These are phyloP conservation scores for Trifolium repens DNA, from an alignment of 306 rosid species.

Conservation along the genomic window DNA sequence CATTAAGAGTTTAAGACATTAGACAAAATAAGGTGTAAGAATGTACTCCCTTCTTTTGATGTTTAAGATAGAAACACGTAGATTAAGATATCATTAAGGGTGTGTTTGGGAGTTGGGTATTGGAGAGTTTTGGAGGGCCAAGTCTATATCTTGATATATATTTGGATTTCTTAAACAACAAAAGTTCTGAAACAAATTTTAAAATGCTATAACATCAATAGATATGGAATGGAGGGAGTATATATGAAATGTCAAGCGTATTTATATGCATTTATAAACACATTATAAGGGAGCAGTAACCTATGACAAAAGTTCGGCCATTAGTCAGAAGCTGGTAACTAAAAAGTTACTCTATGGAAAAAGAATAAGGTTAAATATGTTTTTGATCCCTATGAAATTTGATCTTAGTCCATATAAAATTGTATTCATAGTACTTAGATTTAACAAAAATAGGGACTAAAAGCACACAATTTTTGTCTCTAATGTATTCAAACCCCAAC, in stretches of 20 bases:
- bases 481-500: neutral
- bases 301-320: slow-evolving; percentile 22
- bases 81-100: neutral
- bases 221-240: neutral
- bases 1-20: slow-evolving; percentile 16
- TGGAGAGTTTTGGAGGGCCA: too few relatives aligned
- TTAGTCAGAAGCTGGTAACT: slow-evolving; percentile 4
- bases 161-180: neutral
- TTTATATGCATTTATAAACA: slow-evolving; percentile 6
- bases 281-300: neutral
- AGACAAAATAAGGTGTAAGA: slow-evolving; percentile 24
- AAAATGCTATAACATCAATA: neutral
- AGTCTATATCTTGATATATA: too few relatives aligned
- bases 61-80: neutral
- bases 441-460: neutral
- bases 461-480: neutral
- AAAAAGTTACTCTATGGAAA: neutral
- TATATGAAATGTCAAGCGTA: neutral
- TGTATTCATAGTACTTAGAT: neutral
- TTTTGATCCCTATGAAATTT: neutral
- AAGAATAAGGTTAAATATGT: neutral
- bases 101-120: too few relatives aligned
- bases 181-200: too few relatives aligned
- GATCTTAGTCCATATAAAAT: neutral
- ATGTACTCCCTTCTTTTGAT: neutral